Evolutionary conservation across 805 yeast species (phyloP).

Genomic region (Candida taoyuanica): DNA sequence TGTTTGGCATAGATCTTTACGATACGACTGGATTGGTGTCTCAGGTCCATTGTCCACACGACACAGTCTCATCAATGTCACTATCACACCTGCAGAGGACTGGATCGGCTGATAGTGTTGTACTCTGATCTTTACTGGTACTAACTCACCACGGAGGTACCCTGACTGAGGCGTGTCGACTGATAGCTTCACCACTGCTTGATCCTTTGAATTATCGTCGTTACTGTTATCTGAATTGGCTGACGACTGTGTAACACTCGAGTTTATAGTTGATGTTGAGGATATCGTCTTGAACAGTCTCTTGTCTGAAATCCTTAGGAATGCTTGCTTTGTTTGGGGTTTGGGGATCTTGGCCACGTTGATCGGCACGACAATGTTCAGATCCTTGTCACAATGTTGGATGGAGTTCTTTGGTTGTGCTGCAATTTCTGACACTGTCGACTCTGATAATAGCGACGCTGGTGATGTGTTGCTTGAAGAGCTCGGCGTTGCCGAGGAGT

Average conservation of each 20-base stretch:
- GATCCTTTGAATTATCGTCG: conserved; percentile 17
- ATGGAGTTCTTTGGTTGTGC: conserved; percentile 26
- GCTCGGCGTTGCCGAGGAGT: conserved; percentile 12
- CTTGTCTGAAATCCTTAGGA: conserved; percentile 50
- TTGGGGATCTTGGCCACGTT: conserved; percentile 65
- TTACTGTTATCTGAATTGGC: conserved; percentile 20
- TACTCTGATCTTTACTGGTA: conserved; percentile 65
- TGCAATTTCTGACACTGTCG: conserved; percentile 16
- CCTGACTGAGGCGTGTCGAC: conserved; percentile 59
- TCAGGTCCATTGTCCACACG: conserved; percentile 60
- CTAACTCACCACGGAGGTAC: conserved; percentile 69
- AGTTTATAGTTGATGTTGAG: conserved; percentile 37
- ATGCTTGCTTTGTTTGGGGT: conserved; percentile 61
- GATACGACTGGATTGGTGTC: conserved; percentile 47
- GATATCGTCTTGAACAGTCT: conserved; percentile 35
- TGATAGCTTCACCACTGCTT: conserved; percentile 32
- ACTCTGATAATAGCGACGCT: conserved; percentile 18
- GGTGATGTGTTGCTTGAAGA: conserved; percentile 20
- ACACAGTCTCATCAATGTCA: conserved; percentile 77
- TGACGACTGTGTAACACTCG: conserved; percentile 23
- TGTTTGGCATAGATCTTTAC: conserved; percentile 79
- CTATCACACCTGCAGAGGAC: conserved; percentile 67
- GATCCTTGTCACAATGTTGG: conserved; percentile 49
- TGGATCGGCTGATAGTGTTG: conserved; percentile 68
- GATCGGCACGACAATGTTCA: conserved; percentile 65